phyloP scores from a whole-genome alignment of 441 rosid species.

The Erysimum pusillum region DNA sequence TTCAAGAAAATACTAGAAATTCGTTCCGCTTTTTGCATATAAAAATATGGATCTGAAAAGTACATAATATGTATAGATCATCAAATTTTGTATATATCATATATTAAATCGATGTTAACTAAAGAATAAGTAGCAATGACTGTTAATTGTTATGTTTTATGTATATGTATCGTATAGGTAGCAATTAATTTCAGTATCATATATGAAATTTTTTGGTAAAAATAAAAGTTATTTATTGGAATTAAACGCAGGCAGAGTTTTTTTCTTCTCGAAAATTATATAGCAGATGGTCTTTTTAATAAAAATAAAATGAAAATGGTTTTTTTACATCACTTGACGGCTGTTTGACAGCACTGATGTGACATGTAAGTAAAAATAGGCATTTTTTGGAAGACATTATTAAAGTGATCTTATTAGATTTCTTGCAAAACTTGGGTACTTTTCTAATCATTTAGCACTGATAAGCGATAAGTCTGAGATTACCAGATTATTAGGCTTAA shows the following conservation, averaged over 20 bases:
- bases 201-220: background rate
- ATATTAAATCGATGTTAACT: background rate
- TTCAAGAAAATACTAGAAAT: background rate
- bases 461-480: background rate
- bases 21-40: background rate
- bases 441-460: conserved; percentile 24
- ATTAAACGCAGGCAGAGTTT: background rate
- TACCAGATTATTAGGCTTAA: background rate
- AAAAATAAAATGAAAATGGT: background rate
- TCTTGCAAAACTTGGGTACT: conserved; percentile 8
- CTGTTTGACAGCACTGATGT: conserved; percentile 17
- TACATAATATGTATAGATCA: background rate
- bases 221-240: background rate
- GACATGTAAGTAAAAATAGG: conserved; percentile 17
- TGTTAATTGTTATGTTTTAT: background rate
- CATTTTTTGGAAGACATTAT: background rate
- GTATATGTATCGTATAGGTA: background rate
- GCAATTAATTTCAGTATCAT: background rate
- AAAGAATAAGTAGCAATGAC: background rate
- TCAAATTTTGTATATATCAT: background rate
- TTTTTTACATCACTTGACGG: conserved; percentile 26
- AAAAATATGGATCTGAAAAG: background rate
- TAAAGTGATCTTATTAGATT: background rate
- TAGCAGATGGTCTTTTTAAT: too few species aligned
- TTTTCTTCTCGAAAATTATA: background rate